Evolutionary conservation across 139 green algal genomes (phyloP).

Genomic region (Auxenochlorella protothecoides): DNA sequence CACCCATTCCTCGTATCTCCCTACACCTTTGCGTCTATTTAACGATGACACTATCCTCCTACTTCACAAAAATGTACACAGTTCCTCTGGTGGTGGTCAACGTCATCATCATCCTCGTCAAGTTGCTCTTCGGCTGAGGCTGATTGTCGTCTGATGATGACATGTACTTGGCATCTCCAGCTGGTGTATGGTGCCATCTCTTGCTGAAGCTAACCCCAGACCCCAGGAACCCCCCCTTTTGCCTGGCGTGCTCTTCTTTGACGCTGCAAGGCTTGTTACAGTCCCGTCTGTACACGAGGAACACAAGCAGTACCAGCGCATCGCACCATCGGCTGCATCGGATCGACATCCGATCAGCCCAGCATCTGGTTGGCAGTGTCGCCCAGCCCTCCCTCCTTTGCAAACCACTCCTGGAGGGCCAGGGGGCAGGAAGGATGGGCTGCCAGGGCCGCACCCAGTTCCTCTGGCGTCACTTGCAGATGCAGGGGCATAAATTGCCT

Average conservation of each 20-base stretch:
- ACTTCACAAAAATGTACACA: conserved; percentile 8
- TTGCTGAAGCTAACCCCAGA: too few species aligned
- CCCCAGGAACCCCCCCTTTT: too few species aligned
- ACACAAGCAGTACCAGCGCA: too few species aligned
- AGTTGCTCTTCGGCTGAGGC: conserved; percentile 57
- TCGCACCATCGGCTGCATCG: too few species aligned
- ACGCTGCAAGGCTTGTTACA: too few species aligned
- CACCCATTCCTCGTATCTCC: too few species aligned
- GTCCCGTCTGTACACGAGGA: too few species aligned
- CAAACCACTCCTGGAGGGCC: conserved; percentile 22
- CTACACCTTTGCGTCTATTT: not conserved
- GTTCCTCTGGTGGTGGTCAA: conserved; percentile 68
- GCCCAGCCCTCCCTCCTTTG: conserved; percentile 19
- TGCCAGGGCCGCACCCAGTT: conserved; percentile 24
- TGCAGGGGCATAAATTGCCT: conserved; percentile 15
- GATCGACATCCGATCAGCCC: not conserved
- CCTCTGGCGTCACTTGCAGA: conserved; percentile 17
- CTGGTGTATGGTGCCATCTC: too few species aligned
- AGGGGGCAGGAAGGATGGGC: conserved; percentile 19
- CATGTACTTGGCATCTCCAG: too few species aligned
- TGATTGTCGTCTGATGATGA: too few species aligned
- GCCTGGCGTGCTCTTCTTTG: too few species aligned
- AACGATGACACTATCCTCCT: conserved; percentile 1
- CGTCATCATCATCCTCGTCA: conserved; percentile 62
- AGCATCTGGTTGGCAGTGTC: conserved; percentile 17